Conservation (phyloP, 306 rosid species). For the Rubus idaeus region DNA sequence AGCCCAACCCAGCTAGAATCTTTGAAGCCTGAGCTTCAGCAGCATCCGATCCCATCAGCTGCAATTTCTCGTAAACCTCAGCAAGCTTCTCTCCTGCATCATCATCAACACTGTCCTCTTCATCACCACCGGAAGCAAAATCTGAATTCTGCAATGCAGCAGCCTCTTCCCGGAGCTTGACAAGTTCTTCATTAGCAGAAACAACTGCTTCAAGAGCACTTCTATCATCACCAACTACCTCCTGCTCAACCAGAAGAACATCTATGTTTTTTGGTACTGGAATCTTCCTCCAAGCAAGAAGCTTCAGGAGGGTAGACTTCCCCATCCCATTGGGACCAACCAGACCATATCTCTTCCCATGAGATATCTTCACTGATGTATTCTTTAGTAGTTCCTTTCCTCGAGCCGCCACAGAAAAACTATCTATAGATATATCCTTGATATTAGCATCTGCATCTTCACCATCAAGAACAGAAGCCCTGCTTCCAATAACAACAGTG, state of each 20-base stretch:
- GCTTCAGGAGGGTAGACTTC: slow-evolving; percentile 10
- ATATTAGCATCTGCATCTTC: slow-evolving; percentile 10
- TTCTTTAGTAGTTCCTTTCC: slow-evolving; percentile 10
- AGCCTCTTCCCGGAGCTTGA: slow-evolving; percentile 6
- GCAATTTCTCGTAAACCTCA: slow-evolving; percentile 1
- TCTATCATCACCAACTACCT: slow-evolving; percentile 9
- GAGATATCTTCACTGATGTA: slow-evolving; percentile 12
- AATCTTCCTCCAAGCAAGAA: slow-evolving; percentile 15
- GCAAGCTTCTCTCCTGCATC: slow-evolving; percentile 8
- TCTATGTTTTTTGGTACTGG: slow-evolving; percentile 7
- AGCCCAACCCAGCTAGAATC: slow-evolving; percentile 3
- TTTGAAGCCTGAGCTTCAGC: slow-evolving; percentile 13
- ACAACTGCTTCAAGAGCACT: slow-evolving; percentile 11
- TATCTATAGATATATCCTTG: slow-evolving; percentile 8
- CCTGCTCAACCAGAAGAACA: slow-evolving; percentile 7
- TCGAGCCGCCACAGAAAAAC: slow-evolving; percentile 8
- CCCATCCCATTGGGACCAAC: slow-evolving; percentile 7
- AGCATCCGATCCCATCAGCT: slow-evolving; percentile 8
- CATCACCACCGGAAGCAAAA: neutral
- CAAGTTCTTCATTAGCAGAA: slow-evolving; percentile 14
- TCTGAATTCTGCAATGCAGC: slow-evolving; percentile 1
- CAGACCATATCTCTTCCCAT: slow-evolving; percentile 7
- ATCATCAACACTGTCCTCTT: slow-evolving; percentile 4
- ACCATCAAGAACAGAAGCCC: slow-evolving; percentile 2
- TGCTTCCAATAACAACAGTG: slow-evolving; percentile 11